Evolutionary conservation across 192 early-diverging fungal genomes (phyloP).

Genomic region (Piromyces sp.): DNA sequence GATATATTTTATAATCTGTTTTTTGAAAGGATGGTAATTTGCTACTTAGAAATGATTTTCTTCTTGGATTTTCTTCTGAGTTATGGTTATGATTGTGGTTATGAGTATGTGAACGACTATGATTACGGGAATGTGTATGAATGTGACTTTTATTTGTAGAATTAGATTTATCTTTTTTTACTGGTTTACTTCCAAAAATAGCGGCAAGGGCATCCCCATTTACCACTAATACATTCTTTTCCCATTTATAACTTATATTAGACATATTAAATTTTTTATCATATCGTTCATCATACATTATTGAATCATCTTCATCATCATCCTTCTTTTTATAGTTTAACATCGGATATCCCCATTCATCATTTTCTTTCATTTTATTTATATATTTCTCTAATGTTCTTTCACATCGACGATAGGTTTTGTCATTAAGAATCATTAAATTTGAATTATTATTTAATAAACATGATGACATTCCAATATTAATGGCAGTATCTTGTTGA

Average conservation of each 20-base stretch:
- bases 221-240: constrained; percentile 2
- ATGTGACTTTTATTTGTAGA: background rate
- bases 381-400: background rate
- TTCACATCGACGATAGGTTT: constrained; percentile 8
- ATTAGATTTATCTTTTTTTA: background rate
- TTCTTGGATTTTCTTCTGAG: background rate
- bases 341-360: background rate
- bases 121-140: background rate
- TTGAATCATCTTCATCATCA: background rate
- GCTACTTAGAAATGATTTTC: background rate
- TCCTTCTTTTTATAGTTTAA: background rate
- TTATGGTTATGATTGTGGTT: background rate
- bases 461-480: constrained; percentile 52
- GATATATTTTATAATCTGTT: background rate
- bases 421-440: constrained; percentile 16
- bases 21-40: background rate
- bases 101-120: background rate
- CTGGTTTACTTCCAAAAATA: constrained; percentile 1
- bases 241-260: background rate
- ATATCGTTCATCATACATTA: background rate
- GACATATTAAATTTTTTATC: background rate
- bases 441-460: constrained; percentile 18
- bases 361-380: background rate
- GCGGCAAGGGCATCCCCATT: constrained; percentile 4
- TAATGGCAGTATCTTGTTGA: constrained; percentile 46